Evolutionary conservation across 1,284 basidiomycete genomes (phyloP).

Genomic region (Ustanciosporium gigantosporum): DNA sequence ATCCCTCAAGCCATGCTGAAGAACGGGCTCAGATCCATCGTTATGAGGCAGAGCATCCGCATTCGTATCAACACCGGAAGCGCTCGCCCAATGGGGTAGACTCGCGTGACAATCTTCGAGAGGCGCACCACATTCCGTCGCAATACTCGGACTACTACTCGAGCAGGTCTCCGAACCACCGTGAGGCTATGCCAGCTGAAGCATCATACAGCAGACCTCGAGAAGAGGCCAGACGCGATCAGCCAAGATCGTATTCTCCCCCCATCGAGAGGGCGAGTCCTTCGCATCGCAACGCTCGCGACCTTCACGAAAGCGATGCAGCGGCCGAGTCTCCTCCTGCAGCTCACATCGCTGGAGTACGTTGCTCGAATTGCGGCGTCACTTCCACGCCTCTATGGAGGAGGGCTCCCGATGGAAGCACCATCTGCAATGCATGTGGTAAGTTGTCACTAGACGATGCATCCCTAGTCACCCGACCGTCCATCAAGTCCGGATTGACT

Average conservation of each 20-base stretch:
- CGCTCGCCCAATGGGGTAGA: background rate
- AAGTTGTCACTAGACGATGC: background rate
- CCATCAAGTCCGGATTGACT: too few relatives aligned
- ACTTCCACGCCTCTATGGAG: conserved; percentile 86
- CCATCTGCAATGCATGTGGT: conserved; percentile 78
- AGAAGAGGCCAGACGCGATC: too few relatives aligned
- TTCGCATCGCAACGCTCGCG: background rate
- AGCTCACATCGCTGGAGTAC: conserved; percentile 25
- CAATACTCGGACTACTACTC: background rate
- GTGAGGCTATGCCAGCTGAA: too few relatives aligned
- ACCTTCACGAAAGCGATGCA: too few relatives aligned
- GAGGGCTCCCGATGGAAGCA: conserved; percentile 84
- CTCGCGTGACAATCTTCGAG: background rate
- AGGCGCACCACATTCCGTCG: background rate
- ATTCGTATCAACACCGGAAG: background rate
- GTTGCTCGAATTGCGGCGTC: conserved; percentile 82
- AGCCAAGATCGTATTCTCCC: too few relatives aligned
- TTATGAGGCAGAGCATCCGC: conserved; percentile 13
- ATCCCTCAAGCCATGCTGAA: conserved; percentile 3
- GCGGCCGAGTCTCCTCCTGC: conserved; percentile 21
- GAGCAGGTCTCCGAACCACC: background rate
- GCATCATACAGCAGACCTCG: background rate
- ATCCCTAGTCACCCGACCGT: background rate
- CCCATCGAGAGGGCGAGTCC: background rate
- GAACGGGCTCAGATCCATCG: conserved; percentile 19